Evolutionary conservation across 768 basidiomycete species (phyloP), one percentile per base, ranked within the genome.

Genomic region (Hericium alpestre): DNA sequence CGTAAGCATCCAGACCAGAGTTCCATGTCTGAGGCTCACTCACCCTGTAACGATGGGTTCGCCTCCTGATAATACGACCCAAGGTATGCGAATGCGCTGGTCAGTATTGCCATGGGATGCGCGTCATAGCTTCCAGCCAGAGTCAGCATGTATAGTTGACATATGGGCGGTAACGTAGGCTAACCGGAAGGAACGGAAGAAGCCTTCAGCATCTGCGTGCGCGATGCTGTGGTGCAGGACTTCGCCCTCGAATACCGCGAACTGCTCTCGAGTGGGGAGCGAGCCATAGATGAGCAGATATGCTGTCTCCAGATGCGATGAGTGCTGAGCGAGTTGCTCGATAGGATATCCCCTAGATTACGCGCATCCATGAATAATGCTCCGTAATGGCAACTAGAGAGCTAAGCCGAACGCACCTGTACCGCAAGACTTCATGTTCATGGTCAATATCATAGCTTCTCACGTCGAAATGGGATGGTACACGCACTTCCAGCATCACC

Each of bases 61-160:
- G 90, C 90, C 65, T 93, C 90, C 63, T 79, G 74, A 65, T 93
- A 93, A 67, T 90, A 90, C 6, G 88, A 90, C 4, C 92, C 91
- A 20, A 95, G 71, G 65, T 93, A 93, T 7, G 92, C 82, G 63
- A 94, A 88, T 4, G 88, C 88, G 62, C 86, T 89, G 4, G 86
- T 90, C 48, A 93, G 76, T 61, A 93, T 93, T 18, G 88, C 83
- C 91, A 93, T 93, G 0, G 92, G 92, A 65, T 94, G 92, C 1
- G 92, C 87, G 59, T 94, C 92, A 66, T 92, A 91, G 52, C 90
- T 89, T 56, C 13, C 38, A 32, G 32, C 8, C 6, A 9, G 27
- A 16, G 38, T 51, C 37, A 16, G 39, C n/a, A 51, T 22, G 13
- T 47, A 51, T 27, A 57, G 37, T 16, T 16, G 22, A 20, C 40